These are phyloP conservation scores for Gossypium trilobum DNA, from an alignment of 441 rosid genomes.

Conservation along the genomic window DNA sequence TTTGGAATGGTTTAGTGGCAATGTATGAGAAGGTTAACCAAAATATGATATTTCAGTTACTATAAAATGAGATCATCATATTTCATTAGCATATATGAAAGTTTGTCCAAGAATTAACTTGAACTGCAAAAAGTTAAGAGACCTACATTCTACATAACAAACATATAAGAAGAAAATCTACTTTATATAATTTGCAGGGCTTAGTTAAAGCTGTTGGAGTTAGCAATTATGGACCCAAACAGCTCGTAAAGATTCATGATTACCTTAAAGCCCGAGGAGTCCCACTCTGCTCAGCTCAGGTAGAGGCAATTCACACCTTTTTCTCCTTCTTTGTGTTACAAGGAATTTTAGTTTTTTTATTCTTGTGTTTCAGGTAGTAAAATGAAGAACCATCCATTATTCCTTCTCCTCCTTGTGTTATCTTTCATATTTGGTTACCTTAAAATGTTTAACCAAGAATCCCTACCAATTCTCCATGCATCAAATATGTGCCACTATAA, in stretches of 20 bases:
- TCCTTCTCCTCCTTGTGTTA: neutral
- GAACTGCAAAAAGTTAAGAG: neutral
- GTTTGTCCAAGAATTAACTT: neutral
- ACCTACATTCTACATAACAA: neutral
- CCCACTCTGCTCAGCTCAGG: constrained; percentile 81
- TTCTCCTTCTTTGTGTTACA: neutral
- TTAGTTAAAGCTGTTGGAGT: constrained; percentile 81
- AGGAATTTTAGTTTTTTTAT: neutral
- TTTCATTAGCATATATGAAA: neutral
- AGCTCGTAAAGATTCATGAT: constrained; percentile 63
- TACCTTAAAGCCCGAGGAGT: constrained; percentile 73
- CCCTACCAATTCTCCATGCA: too few species aligned
- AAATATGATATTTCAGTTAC: neutral
- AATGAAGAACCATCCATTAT: neutral
- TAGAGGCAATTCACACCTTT: constrained; percentile 9
- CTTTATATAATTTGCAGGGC: constrained; percentile 34
- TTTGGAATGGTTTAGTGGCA: constrained; percentile 85
- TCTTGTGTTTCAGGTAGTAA: neutral
- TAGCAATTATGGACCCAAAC: constrained; percentile 86
- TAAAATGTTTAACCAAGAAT: neutral
- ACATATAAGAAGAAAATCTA: neutral
- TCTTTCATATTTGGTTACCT: neutral
- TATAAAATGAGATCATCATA: neutral
- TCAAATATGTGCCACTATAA: too few species aligned
- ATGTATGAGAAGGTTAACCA: constrained; percentile 83